These are phyloP conservation scores for Geotrichum europaeum DNA, from an alignment of 1,139 yeast genomes.

Conservation along the genomic window DNA sequence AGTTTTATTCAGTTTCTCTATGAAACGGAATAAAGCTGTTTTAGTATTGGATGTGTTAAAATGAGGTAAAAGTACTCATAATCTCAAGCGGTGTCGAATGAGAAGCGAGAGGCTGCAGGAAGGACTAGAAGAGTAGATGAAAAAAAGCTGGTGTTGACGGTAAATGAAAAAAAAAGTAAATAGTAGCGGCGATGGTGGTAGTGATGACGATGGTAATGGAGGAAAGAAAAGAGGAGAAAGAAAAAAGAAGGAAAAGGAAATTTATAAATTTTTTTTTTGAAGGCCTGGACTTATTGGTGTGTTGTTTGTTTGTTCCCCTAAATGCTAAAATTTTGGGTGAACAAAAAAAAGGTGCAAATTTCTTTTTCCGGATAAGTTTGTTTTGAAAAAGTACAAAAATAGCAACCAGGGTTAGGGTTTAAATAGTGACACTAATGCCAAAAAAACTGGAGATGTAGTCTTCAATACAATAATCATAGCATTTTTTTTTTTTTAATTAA, in stretches of 20 bases:
- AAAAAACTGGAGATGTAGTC: not conserved
- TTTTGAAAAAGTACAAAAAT: not conserved
- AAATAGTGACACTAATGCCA: not conserved
- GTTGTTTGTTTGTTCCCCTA: not conserved
- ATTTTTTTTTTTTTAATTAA: no score
- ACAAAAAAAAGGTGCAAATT: not conserved
- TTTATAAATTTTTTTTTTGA: not conserved
- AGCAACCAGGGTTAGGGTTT: not conserved
- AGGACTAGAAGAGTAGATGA: not conserved
- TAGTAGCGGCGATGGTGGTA: not conserved
- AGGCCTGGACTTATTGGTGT: not conserved
- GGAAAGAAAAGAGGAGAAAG: not conserved
- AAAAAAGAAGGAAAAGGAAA: not conserved
- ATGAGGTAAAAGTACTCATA: not conserved
- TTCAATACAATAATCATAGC: no score
- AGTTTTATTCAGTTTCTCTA: not conserved
- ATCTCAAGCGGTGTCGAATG: not conserved
- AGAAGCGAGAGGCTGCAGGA: not conserved
- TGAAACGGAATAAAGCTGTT: not conserved
- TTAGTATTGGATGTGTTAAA: not conserved
- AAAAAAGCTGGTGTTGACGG: not conserved
- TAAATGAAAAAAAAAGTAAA: no score
- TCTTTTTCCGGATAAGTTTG: not conserved
- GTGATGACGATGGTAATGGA: not conserved
- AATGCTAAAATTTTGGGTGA: not conserved